Conservation (phyloP, 768 basidiomycete species). For the Fibroporia radiculosa region DNA sequence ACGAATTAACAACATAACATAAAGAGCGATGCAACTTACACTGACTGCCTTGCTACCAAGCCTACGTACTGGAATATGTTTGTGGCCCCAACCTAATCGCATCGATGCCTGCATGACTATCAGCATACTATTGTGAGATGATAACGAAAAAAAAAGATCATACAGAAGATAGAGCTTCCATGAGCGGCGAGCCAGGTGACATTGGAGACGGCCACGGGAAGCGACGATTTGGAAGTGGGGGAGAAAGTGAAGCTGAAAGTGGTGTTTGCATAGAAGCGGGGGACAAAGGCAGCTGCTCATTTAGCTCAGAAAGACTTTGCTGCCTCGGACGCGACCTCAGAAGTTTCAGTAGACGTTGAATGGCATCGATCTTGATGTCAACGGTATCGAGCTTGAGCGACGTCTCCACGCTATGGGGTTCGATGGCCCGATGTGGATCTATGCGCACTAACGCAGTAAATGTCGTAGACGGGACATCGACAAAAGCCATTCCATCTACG, state of each 20-base stretch:
- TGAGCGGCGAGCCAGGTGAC: conserved; percentile 18
- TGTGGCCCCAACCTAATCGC: conserved; percentile 32
- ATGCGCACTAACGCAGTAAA: conserved; percentile 45
- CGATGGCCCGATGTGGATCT: conserved; percentile 50
- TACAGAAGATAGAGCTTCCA: conserved; percentile 30
- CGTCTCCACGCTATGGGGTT: conserved; percentile 44
- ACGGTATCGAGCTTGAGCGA: conserved; percentile 39
- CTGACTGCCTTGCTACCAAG: not conserved
- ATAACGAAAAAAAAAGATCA: not conserved
- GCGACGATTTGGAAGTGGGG: not conserved
- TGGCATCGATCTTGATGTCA: conserved; percentile 38
- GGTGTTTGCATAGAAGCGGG: too few species aligned
- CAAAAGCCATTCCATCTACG: conserved; percentile 21
- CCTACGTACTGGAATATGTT: conserved; percentile 25
- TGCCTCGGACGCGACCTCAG: not conserved
- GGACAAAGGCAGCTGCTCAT: too few species aligned
- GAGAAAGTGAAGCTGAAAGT: too few species aligned
- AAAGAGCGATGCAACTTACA: conserved; percentile 10
- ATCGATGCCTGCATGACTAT: conserved; percentile 39
- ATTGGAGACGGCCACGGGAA: conserved; percentile 15
- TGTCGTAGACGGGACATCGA: conserved; percentile 40
- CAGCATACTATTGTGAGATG: conserved; percentile 1
- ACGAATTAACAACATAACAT: not conserved
- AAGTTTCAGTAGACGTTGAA: conserved; percentile 22
- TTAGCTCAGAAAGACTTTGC: not conserved